Base-by-base conservation (phyloP, 768 basidiomycete genomes). In the Boletus sensibilis region DNA sequence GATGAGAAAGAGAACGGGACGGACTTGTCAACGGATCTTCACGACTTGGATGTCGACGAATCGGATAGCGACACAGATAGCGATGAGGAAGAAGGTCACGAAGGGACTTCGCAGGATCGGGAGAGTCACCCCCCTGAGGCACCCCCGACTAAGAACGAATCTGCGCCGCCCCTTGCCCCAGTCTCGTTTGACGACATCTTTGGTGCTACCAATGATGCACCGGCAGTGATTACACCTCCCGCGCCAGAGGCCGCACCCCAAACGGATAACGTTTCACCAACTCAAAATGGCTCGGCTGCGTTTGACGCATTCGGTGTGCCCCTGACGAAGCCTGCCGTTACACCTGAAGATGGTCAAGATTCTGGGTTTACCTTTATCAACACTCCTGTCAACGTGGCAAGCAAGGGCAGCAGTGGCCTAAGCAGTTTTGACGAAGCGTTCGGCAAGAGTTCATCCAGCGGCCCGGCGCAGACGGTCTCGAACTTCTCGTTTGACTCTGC, bases 371-470 rank as follows among this genome's bases (percentile, higher is more conserved):
- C 58, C 1, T 50, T 70, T 42, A 42, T 68, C 56, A 57, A 52
- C 25, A 33, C 55, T 16, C 59, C 66, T 3, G 55, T 21, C 35
- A 59, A 59, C 18, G 55, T 44, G 46, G 35, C 52, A 11, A 63
- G 57, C 48, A 57, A 53, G 44, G 57, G 41, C 27, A 62, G 56
- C 23, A 71, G 55, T 20, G 73, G 66, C 20, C 59, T 86, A 1
- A 84, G 77, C 59, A 89, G 82, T 49, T 90, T 92, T 61, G 90
- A 92, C 64, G 88, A 90, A 66, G 85, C 87, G 1, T 77, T 92
- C 66, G 81, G 84, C 18, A 83, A 80, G 58, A 72, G 82, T 21
- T 71, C 82, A 0, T 67, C 68, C 33, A 74, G 70, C 37, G 65
- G 71, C 10, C 64, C 81, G 12, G 59, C 76, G 7, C 62, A 71